Evolutionary conservation across 1,284 basidiomycete species (phyloP), one percentile per base, ranked within the genome.

Genomic region (Tilletia indica): DNA sequence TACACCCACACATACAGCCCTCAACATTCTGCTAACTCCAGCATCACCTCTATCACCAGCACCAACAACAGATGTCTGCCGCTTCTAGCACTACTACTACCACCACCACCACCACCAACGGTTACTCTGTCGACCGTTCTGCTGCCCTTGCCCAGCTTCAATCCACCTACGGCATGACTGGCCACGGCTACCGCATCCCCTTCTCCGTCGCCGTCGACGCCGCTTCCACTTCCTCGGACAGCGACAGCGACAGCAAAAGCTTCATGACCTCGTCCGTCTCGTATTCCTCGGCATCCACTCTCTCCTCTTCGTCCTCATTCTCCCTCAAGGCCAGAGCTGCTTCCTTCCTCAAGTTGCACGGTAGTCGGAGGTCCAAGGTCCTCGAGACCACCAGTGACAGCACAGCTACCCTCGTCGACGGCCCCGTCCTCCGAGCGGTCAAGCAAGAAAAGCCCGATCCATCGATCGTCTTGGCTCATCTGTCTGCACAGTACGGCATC

Each of bases 281-380:
- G 1, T 38, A 1, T 6, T 64, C 61, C 34, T 39, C 61, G 8
- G 6, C n/a, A 4, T 64, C 61, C 34, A 8, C 51, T 2, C n/a
- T 19, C 51, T 25, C 21, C 2, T 54, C 16, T 19, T 54, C 51
- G 16, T 19, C 51, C n/a, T 11, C 51, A 1, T 54, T 25, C 21
- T 64, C 61, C 12, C 38, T 64, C 61, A 64, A 64, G 61, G 61
- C 34, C 4, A 64, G 39, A 21, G 61, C 61, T 19, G 34, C 36
- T 42, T 5, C 61, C 61, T 42, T 64, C 36, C n/a, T 64, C 61
- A 64, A 39, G 34, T 38, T 42, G 5, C 19, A 42, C 2, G 61
- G 61, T 36, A 39, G 36, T 38, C 31, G 36, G 34, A 34, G n/a
- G 34, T 8, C 51, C 51, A n/a, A 21, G 51, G 25, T 54, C 51